These are phyloP conservation scores for Gossypium gossypioides DNA, from an alignment of 441 rosid species.

Conservation along the genomic window DNA sequence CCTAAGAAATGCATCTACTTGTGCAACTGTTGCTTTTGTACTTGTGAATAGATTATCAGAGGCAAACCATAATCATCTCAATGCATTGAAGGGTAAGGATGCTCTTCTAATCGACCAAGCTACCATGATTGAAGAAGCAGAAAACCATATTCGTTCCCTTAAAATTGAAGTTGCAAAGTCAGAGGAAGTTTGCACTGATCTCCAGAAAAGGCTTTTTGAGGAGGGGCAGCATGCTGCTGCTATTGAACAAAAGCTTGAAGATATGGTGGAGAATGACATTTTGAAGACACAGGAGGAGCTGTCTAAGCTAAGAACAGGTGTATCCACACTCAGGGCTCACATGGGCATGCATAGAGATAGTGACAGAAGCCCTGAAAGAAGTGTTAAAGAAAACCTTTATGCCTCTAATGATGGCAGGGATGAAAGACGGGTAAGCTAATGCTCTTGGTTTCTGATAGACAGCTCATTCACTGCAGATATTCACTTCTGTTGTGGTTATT, in stretches of 20 bases:
- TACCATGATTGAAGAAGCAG: slow-evolving; percentile 28
- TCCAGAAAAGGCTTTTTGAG: slow-evolving; percentile 35
- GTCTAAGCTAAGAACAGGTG: slow-evolving; percentile 53
- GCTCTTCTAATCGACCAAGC: slow-evolving; percentile 34
- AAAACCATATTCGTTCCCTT: slow-evolving; percentile 37
- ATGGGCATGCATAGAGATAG: slow-evolving; percentile 35
- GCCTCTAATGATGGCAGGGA: slow-evolving; percentile 22
- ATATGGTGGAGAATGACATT: slow-evolving; percentile 39
- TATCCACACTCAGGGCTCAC: slow-evolving; percentile 54
- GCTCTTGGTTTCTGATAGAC: slow-evolving; percentile 16
- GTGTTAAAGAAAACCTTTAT: slow-evolving; percentile 23
- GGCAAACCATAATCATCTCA: slow-evolving; percentile 29
- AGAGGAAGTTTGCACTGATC: slow-evolving; percentile 37
- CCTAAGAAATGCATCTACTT: slow-evolving; percentile 42
- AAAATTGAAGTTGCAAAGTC: slow-evolving; percentile 34
- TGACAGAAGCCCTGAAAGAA: slow-evolving; percentile 25
- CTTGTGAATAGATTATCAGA: slow-evolving; percentile 65
- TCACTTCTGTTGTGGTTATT: slow-evolving; percentile 18
- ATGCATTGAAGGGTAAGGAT: slow-evolving; percentile 46
- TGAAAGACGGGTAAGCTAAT: slow-evolving; percentile 54
- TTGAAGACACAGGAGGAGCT: slow-evolving; percentile 51
- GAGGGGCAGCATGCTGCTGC: slow-evolving; percentile 41
- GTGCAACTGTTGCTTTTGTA: slow-evolving; percentile 75
- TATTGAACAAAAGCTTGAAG: slow-evolving; percentile 29
- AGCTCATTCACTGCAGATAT: slow-evolving; percentile 7